A percentile compares a stretch with the other conserved stretches of the same genome.
phyloP scores from a whole-genome alignment of 1,139 yeast genomes.

The Saccharomyces hybrid region DNA sequence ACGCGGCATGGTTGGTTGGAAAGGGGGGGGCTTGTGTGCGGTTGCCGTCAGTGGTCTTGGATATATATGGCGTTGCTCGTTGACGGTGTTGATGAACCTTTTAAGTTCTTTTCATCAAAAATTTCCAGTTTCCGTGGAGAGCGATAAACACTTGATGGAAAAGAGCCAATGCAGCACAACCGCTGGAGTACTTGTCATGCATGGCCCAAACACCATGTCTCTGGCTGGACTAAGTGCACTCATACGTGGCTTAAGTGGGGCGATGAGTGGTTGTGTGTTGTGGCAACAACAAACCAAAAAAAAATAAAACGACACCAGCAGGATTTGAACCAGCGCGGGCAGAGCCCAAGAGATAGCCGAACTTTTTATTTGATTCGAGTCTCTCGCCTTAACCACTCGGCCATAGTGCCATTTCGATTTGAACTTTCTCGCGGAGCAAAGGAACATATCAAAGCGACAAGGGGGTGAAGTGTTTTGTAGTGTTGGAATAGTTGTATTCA shows the following conservation, averaged over 20 bases:
- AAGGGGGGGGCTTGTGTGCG: not conserved
- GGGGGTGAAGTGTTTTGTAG: too few species aligned
- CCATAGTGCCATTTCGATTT: slow-evolving; percentile 31
- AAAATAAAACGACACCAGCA: slow-evolving; percentile 32
- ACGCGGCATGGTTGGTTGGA: slow-evolving; percentile 16
- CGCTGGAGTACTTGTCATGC: not conserved
- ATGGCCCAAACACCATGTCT: too few species aligned
- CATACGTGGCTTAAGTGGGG: too few species aligned
- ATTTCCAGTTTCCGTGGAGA: not conserved
- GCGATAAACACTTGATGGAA: not conserved
- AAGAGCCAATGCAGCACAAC: not conserved
- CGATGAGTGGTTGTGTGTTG: too few species aligned
- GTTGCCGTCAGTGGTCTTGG: too few species aligned
- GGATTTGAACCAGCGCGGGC: slow-evolving; percentile 39
- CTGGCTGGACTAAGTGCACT: too few species aligned
- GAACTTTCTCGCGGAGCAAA: not conserved
- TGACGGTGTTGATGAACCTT: not conserved
- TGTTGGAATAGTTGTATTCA: too few species aligned
- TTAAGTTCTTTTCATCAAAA: not conserved
- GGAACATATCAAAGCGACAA: not conserved
- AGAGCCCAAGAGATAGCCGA: slow-evolving; percentile 35
- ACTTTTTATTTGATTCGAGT: slow-evolving; percentile 27
- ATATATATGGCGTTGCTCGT: not conserved
- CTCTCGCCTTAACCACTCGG: slow-evolving; percentile 38
- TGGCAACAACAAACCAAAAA: not conserved